These are phyloP conservation scores for Heliamphora exappendiculata DNA, from an alignment of 148 eudicot species.

Conservation along the genomic window DNA sequence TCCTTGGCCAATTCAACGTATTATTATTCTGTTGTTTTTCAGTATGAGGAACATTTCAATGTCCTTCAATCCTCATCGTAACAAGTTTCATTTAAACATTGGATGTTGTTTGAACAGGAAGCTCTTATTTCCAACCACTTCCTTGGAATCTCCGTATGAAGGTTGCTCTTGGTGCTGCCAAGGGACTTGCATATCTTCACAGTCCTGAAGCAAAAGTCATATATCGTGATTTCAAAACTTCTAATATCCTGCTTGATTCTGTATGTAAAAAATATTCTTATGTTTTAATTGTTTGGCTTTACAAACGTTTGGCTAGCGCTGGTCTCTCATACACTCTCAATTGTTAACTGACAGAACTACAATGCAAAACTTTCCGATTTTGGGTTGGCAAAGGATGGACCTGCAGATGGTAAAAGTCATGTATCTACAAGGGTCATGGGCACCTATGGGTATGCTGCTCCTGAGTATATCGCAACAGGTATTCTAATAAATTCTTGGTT, in stretches of 20 bases:
- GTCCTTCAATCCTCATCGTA: background rate
- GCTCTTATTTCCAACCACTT: conserved; percentile 54
- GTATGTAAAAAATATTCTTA: conserved; percentile 34
- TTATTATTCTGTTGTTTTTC: background rate
- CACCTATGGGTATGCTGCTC: conserved; percentile 57
- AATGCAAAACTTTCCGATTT: conserved; percentile 87
- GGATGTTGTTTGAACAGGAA: conserved; percentile 36
- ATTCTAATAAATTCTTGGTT: background rate
- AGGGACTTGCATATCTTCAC: conserved; percentile 83
- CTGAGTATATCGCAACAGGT: conserved; percentile 57
- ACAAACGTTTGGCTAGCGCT: background rate
- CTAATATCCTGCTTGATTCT: conserved; percentile 78
- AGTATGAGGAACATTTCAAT: background rate
- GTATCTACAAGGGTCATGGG: conserved; percentile 89
- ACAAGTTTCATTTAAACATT: background rate
- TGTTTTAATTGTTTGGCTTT: background rate
- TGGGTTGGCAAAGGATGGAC: conserved; percentile 86
- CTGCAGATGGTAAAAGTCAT: conserved; percentile 53
- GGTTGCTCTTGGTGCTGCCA: conserved; percentile 83
- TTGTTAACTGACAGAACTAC: conserved; percentile 35
- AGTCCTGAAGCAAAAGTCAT: conserved; percentile 71
- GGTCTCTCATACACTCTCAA: background rate
- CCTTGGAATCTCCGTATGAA: conserved; percentile 73
- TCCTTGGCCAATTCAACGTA: background rate
- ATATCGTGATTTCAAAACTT: conserved; percentile 71